Evolutionary conservation across 441 rosid species (phyloP).

Genomic region (Capsella rubella): DNA sequence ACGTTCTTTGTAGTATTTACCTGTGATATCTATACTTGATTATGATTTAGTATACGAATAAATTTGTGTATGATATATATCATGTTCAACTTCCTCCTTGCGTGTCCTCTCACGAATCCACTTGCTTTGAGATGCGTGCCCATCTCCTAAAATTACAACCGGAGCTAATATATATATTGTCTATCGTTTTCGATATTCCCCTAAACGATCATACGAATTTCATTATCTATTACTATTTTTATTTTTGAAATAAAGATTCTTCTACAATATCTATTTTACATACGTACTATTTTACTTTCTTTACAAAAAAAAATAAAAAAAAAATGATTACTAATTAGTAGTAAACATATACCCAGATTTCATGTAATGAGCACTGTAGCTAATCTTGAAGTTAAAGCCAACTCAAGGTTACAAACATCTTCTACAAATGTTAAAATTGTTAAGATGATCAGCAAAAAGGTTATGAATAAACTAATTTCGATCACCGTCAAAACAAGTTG

Average conservation of each 20-base stretch:
- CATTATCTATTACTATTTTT: too few species aligned
- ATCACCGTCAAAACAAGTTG: neutral
- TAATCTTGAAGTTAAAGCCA: too few species aligned
- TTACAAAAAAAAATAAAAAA: too few species aligned
- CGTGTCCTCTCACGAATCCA: slow-evolving; percentile 29
- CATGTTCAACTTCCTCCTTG: slow-evolving; percentile 4
- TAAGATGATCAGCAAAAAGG: too few species aligned
- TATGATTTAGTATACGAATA: neutral
- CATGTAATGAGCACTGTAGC: too few species aligned
- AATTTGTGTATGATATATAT: neutral
- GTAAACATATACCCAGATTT: too few species aligned
- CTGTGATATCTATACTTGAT: neutral
- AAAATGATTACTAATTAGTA: too few species aligned
- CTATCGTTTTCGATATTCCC: slow-evolving; percentile 34
- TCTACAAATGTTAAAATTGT: too few species aligned
- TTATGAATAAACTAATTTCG: neutral
- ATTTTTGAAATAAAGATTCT: too few species aligned
- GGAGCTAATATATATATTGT: neutral
- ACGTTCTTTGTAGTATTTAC: slow-evolving; percentile 20
- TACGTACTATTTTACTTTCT: too few species aligned
- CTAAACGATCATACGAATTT: slow-evolving; percentile 18
- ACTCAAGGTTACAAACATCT: too few species aligned
- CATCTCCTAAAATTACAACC: slow-evolving; percentile 33
- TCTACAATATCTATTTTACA: too few species aligned
- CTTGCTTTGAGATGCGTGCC: slow-evolving; percentile 46